These are phyloP conservation scores for Brassica carinata DNA, from an alignment of 345 rosid genomes.

Conservation along the genomic window DNA sequence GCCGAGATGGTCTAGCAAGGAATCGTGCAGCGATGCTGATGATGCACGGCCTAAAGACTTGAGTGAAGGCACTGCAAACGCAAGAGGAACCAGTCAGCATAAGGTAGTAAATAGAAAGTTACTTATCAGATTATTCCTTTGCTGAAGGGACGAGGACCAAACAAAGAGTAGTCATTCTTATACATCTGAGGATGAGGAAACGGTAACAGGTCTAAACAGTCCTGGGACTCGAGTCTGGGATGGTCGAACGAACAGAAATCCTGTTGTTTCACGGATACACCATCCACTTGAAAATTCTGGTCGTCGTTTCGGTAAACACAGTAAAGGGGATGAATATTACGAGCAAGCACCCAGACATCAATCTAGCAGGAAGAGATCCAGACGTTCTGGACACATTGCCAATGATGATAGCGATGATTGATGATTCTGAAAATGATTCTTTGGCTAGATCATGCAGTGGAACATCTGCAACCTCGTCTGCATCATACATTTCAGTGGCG, in stretches of 20 bases:
- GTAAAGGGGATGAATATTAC: slow-evolving; percentile 55
- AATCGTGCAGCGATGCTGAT: slow-evolving; percentile 40
- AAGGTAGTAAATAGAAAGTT: slow-evolving; percentile 42
- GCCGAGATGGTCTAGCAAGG: slow-evolving; percentile 39
- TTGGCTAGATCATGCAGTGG: slow-evolving; percentile 65
- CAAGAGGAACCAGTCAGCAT: slow-evolving; percentile 34
- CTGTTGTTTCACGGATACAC: slow-evolving; percentile 69
- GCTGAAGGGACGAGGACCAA: slow-evolving; percentile 57
- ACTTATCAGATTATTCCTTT: slow-evolving; percentile 46
- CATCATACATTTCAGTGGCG: slow-evolving; percentile 45
- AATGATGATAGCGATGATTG: slow-evolving; percentile 63
- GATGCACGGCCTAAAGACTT: slow-evolving; percentile 34
- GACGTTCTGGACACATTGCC: slow-evolving; percentile 71
- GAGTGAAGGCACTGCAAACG: slow-evolving; percentile 28
- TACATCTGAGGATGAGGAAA: slow-evolving; percentile 88
- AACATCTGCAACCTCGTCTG: slow-evolving; percentile 73
- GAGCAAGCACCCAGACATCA: slow-evolving; percentile 51
- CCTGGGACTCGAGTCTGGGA: slow-evolving; percentile 99
- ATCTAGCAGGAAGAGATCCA: slow-evolving; percentile 72
- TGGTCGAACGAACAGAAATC: slow-evolving; percentile 79
- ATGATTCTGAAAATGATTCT: slow-evolving; percentile 71
- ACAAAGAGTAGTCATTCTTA: slow-evolving; percentile 60
- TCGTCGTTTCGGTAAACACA: slow-evolving; percentile 41
- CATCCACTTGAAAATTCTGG: slow-evolving; percentile 93
- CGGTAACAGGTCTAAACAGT: slow-evolving; percentile 78